A percentile compares a stretch with the other conserved stretches of the same genome.
phyloP scores from a whole-genome alignment of 1,284 basidiomycete species.

The Trichosporon sp. region DNA sequence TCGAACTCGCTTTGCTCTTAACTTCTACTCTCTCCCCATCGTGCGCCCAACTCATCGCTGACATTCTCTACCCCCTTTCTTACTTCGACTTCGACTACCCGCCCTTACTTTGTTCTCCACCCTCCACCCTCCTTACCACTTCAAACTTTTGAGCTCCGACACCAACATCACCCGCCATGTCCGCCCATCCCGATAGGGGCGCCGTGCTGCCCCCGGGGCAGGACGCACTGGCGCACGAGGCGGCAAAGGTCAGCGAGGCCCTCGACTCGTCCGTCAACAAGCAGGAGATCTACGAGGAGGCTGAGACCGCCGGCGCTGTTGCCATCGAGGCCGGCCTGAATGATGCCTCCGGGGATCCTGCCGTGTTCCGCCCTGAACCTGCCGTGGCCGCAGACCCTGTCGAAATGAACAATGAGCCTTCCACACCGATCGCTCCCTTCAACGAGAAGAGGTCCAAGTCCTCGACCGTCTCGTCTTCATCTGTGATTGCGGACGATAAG shows the following conservation, averaged over 20 bases:
- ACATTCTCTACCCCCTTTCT: neutral
- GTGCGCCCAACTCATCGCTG: neutral
- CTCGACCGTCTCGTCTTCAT: neutral
- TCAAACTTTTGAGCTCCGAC: neutral
- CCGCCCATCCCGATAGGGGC: slow-evolving; percentile 6
- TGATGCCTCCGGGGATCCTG: neutral
- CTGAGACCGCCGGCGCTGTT: neutral
- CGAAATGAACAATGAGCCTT: slow-evolving; percentile 12
- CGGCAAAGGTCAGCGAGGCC: slow-evolving; percentile 6
- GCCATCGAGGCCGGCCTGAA: slow-evolving; percentile 8
- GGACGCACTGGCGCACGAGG: neutral
- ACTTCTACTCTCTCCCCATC: neutral
- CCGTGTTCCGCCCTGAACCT: neutral
- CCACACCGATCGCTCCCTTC: neutral
- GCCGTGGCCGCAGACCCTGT: slow-evolving; percentile 11
- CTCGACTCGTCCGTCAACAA: slow-evolving; percentile 13
- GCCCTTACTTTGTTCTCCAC: neutral
- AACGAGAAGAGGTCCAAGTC: slow-evolving; percentile 3
- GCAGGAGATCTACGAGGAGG: slow-evolving; percentile 8
- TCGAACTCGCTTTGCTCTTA: neutral
- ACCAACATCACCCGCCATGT: neutral
- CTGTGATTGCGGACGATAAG: slow-evolving; percentile 12
- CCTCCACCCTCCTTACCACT: neutral
- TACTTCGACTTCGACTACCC: neutral
- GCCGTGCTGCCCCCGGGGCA: neutral